Base-by-base conservation (phyloP, 805 yeast genomes). In the Hanseniaspora singularis region DNA sequence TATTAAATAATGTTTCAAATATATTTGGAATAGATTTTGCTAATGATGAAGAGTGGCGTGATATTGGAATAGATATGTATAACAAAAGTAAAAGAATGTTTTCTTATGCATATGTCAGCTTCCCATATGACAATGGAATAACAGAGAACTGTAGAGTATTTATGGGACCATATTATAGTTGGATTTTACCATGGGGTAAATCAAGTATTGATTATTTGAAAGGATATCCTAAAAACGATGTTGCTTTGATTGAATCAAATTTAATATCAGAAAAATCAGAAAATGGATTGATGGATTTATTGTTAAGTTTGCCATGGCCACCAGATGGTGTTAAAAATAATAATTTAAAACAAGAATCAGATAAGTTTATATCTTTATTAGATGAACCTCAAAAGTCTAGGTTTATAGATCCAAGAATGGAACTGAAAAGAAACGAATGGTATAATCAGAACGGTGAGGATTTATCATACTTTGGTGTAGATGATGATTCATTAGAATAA, bases 391-490 rank as follows among this genome's bases (percentile, higher is more conserved):
- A 36, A 38, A 26, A 26, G 11, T 11, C 18, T 3, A 36, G n/a
- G 69, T 67, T 50, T 68, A 71, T 15, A 51, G 73, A 40, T 50
- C 64, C 26, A 61, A 55, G 50, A 54, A 57, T 10, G 3, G 26
- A 31, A 26, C 20, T 47, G 12, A 36, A 37, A n/a, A 59, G 78
- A 30, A 66, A 62, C 12, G 67, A 73, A 34, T 88, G 95, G 94
- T 63, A 62, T 48, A 86, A 83, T 58, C 77, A 71, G 15, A 70
- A 80, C 59, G 98, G 98, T n/a, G 96, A 89, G 56, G 72, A 72
- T 11, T 64, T 89, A 38, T 72, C 72, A 33, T 96, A 86, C 62
- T 88, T 76, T 60, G 97, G 97, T 0, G 97, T 89, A 2, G 96
- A 88, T 57, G 50, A 73, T 7, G 81, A 76, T 1, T 76, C n/a